phyloP scores from a whole-genome alignment of 75 land plant genomes.

The Selaginella moellendorffii region DNA sequence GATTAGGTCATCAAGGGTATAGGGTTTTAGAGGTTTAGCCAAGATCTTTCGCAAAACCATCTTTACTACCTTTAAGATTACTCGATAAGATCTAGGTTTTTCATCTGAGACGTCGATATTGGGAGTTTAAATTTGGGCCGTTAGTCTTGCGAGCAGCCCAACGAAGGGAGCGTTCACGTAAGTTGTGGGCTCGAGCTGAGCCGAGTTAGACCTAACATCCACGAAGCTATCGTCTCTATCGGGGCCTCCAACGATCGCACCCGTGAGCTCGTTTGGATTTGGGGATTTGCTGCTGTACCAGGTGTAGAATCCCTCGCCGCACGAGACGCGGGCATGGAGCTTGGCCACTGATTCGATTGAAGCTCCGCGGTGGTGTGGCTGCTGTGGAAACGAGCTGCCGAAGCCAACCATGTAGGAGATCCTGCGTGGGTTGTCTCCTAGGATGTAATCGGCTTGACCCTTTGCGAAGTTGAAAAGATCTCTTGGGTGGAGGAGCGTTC shows the following conservation, averaged over 20 bases:
- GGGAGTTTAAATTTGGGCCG: not conserved
- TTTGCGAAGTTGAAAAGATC: not conserved
- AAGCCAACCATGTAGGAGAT: slow-evolving; percentile 7
- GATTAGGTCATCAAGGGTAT: no score
- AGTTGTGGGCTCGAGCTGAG: slow-evolving; percentile 33
- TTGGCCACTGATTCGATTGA: not conserved
- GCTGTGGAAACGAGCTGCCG: not conserved
- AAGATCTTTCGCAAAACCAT: no score
- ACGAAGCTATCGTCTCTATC: slow-evolving; percentile 20
- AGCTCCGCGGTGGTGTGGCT: not conserved
- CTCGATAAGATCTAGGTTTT: no score
- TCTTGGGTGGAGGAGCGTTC: not conserved
- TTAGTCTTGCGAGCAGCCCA: slow-evolving; percentile 16
- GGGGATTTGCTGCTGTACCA: slow-evolving; percentile 27
- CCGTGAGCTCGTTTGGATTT: slow-evolving; percentile 27
- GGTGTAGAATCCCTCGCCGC: slow-evolving; percentile 35
- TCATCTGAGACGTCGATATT: not conserved
- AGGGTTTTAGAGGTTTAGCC: no score
- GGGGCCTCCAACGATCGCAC: slow-evolving; percentile 38
- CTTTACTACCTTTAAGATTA: no score
- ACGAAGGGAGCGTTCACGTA: slow-evolving; percentile 36
- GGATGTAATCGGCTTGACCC: slow-evolving; percentile 3
- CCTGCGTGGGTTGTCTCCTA: not conserved
- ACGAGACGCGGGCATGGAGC: slow-evolving; percentile 4
- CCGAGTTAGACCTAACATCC: slow-evolving; percentile 27